Conservation (phyloP, 768 basidiomycete species). For the Naganishia onofrii region DNA sequence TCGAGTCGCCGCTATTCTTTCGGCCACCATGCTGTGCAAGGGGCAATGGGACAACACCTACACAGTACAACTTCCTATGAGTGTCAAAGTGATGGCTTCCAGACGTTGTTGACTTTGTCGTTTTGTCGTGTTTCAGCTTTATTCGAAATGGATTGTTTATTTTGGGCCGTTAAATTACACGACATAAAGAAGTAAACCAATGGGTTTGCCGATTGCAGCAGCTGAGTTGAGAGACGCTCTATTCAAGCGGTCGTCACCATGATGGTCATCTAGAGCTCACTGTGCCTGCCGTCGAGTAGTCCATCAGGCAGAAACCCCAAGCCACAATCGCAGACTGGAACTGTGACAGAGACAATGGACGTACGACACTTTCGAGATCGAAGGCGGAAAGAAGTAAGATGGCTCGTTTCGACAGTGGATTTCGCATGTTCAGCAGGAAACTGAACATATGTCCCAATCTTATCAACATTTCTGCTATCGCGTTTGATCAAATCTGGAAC, state of each 20-base stretch:
- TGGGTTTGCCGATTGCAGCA: neutral
- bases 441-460: constrained; percentile 5
- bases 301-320: neutral
- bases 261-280: neutral
- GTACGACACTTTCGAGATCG: constrained; percentile 21
- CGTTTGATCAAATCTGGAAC: too few relatives aligned
- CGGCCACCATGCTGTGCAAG: too few relatives aligned
- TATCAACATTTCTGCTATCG: neutral
- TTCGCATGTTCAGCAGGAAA: neutral
- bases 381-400: constrained; percentile 24
- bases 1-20: neutral
- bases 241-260: neutral
- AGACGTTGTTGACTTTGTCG: constrained; percentile 9
- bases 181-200: neutral
- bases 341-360: neutral
- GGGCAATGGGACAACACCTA: too few relatives aligned
- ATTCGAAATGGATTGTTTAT: neutral
- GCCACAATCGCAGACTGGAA: neutral
- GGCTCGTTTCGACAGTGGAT: neutral
- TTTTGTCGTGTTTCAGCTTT: neutral
- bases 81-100: constrained; percentile 17
- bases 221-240: neutral
- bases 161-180: neutral
- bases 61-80: too few relatives aligned
- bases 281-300: neutral